phyloP scores from a whole-genome alignment of 164 flowering plant genomes.

The Kalanchoe fedtschenkoi region DNA sequence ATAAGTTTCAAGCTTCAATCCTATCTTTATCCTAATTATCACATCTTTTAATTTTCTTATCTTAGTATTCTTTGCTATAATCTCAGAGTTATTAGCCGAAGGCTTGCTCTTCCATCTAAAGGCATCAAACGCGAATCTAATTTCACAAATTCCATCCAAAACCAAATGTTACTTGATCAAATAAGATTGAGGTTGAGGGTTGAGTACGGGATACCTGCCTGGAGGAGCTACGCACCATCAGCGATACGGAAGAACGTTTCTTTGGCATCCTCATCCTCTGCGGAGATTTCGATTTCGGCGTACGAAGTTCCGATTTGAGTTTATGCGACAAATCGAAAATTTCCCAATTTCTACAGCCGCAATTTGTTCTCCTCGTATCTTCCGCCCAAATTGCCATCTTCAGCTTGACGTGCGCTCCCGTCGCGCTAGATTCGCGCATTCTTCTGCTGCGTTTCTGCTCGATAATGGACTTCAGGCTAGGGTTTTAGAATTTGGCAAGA shows the following conservation, averaged over 20 bases:
- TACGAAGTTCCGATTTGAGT: conserved; percentile 10
- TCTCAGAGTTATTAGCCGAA: conserved; percentile 15
- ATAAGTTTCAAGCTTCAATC: conserved; percentile 21
- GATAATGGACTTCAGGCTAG: no score
- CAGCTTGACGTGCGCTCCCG: neutral
- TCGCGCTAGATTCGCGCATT: neutral
- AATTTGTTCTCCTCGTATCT: conserved; percentile 18
- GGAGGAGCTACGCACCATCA: neutral
- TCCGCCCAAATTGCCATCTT: neutral
- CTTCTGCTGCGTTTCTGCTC: neutral
- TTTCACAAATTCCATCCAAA: neutral
- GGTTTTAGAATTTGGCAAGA: no score
- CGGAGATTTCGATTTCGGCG: conserved; percentile 8
- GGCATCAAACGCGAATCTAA: neutral
- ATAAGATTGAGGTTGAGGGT: no score
- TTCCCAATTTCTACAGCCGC: conserved; percentile 26
- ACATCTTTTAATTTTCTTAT: neutral
- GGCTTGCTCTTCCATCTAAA: conserved; percentile 17
- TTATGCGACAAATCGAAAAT: conserved; percentile 22
- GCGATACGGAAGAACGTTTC: neutral
- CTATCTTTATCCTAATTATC: conserved; percentile 11
- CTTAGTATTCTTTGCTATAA: neutral
- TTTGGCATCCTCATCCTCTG: neutral
- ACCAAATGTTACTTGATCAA: neutral
- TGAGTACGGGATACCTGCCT: neutral